phyloP scores from a whole-genome alignment of 139 green algal genomes.

The Coelastrella sp. region DNA sequence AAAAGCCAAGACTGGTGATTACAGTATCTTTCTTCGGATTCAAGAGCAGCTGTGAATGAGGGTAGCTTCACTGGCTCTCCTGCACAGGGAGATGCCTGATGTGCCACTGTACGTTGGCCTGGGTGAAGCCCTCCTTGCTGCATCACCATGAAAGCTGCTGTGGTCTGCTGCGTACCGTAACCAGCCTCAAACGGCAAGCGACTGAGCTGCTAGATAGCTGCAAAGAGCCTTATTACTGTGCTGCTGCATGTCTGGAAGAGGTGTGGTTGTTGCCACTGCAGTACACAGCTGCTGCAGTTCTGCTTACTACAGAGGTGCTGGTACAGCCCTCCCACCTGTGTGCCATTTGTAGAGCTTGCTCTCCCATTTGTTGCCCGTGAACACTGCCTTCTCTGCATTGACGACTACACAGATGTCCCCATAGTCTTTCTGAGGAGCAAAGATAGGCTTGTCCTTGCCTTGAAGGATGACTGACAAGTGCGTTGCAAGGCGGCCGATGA shows the following conservation, averaged over 20 bases:
- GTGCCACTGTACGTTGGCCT: too few species aligned
- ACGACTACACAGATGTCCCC: slow-evolving; percentile 92
- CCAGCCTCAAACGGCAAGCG: too few species aligned
- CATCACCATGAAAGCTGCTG: too few species aligned
- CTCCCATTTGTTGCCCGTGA: slow-evolving; percentile 92
- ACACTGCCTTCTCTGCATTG: slow-evolving; percentile 85
- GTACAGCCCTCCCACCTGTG: slow-evolving; percentile 67
- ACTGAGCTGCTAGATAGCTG: too few species aligned
- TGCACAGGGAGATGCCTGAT: too few species aligned
- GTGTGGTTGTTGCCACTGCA: too few species aligned
- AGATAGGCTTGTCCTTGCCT: slow-evolving; percentile 95
- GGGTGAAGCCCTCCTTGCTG: too few species aligned
- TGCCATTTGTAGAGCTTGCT: slow-evolving; percentile 93
- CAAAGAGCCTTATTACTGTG: too few species aligned
- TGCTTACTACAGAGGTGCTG: background rate
- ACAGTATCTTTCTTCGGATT: background rate
- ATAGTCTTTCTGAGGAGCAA: slow-evolving; percentile 72
- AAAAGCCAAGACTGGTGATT: background rate
- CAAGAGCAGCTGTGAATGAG: background rate
- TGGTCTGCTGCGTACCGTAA: too few species aligned
- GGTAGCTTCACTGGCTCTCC: too few species aligned
- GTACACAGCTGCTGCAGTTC: background rate
- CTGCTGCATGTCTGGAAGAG: too few species aligned
- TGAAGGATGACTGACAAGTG: slow-evolving; percentile 80
- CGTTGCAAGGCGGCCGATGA: slow-evolving; percentile 85